phyloP scores from a whole-genome alignment of 2,329 filamentous ascomycete species.

The Chaetomium sp. region DNA sequence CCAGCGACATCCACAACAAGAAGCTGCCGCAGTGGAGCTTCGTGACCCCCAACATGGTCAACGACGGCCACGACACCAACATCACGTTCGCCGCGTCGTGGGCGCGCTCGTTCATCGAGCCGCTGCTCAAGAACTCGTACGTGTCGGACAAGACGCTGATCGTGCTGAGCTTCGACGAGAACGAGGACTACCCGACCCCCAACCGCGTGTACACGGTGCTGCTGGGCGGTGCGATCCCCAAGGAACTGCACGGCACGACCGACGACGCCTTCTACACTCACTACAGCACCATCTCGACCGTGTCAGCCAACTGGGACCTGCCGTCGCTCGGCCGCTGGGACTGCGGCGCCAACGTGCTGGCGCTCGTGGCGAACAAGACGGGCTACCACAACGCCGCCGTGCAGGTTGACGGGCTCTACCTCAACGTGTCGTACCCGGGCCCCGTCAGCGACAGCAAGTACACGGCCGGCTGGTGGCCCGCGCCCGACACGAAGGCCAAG shows the following conservation, averaged over 20 bases:
- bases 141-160: conserved; percentile 74
- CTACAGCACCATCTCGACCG: conserved; percentile 62
- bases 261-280: conserved; percentile 68
- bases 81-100: conserved; percentile 63
- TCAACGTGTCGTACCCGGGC: conserved; percentile 14
- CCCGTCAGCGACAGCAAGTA: conserved; percentile 15
- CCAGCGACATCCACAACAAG: conserved; percentile 56
- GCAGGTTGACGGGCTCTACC: background rate
- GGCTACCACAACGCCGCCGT: conserved; percentile 27
- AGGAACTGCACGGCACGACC: conserved; percentile 56
- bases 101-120: conserved; percentile 61
- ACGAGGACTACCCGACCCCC: conserved; percentile 51
- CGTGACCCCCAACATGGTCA: conserved; percentile 69
- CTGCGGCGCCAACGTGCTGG: conserved; percentile 64
- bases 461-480: conserved; percentile 25
- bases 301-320: conserved; percentile 63
- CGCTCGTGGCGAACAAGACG: conserved; percentile 53
- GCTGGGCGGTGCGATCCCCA: conserved; percentile 66
- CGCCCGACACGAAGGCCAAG: conserved; percentile 12
- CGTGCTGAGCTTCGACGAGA: conserved; percentile 75
- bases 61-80: conserved; percentile 67
- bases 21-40: conserved; percentile 66
- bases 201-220: conserved; percentile 59
- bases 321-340: conserved; percentile 66
- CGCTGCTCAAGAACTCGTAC: conserved; percentile 59